A percentile compares a stretch with the other conserved stretches of the same genome.
These are phyloP conservation scores for Euphorbia schlechtendalii DNA, from an alignment of 441 rosid genomes.

Conservation along the genomic window DNA sequence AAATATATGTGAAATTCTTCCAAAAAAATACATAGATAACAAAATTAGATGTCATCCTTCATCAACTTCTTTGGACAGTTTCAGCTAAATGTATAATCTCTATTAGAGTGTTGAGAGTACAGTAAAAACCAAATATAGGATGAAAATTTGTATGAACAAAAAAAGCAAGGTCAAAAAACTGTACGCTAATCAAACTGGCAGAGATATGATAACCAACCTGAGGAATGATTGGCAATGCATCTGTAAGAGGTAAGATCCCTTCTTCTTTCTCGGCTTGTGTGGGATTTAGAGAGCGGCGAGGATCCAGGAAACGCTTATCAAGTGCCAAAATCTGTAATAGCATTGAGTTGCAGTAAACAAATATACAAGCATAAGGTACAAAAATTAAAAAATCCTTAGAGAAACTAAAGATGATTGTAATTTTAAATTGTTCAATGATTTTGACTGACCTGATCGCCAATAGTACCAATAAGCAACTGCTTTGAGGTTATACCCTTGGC, in stretches of 20 bases:
- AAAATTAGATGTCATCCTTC: neutral
- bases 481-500: slow-evolving; percentile 97
- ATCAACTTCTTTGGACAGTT: neutral
- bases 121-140: neutral
- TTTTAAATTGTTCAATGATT: slow-evolving; percentile 10
- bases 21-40: too few species aligned
- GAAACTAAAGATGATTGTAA: slow-evolving; percentile 1
- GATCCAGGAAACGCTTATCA: slow-evolving; percentile 95
- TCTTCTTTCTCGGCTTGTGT: slow-evolving; percentile 96
- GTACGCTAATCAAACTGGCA: neutral
- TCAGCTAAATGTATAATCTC: neutral
- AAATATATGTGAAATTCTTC: neutral
- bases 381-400: neutral
- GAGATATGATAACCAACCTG: slow-evolving; percentile 47
- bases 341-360: slow-evolving; percentile 15
- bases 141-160: neutral
- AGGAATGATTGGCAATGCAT: slow-evolving; percentile 86
- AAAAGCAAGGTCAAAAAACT: neutral
- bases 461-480: slow-evolving; percentile 97
- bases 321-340: slow-evolving; percentile 77
- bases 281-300: slow-evolving; percentile 86
- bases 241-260: slow-evolving; percentile 89
- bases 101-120: neutral
- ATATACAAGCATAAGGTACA: slow-evolving; percentile 3
- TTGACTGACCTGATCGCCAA: slow-evolving; percentile 71